Base-by-base conservation (phyloP, 2,329 filamentous ascomycete species). In the Colletotrichum godetiae region DNA sequence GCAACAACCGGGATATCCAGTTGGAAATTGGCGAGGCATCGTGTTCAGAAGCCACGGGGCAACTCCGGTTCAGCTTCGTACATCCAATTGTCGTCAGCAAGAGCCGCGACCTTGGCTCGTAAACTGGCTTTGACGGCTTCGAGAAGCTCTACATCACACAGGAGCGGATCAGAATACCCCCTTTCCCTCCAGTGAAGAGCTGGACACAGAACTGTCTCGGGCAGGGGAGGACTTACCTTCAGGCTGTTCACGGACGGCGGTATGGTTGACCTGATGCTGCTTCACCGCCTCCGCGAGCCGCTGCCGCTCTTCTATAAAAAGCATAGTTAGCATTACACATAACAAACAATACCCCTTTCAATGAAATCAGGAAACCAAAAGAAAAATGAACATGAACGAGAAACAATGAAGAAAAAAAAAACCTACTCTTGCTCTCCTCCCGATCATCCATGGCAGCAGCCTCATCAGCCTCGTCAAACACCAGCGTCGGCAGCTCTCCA, bases 71-170 rank as follows among this genome's bases (percentile, higher is more conserved):
- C 93, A 2, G 90, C 86, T 81, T 95, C 94, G 82, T 93, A 97
- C 92, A 97, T 97, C 95, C 95, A 98, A 78, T 92, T 93, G 79
- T 98, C 95, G 63, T 97, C 93, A 27, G 93, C 89, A 62, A 97
- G 84, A 15, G 92, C 91, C 19, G 90, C 89, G 2, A 95, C 92
- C 80, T 95, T 94, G 72, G 90, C 90, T 76, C 90, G 87, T 67
- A 97, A 84, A 80, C 92, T 95, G 42, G 91, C 89, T 75, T 90
- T 89, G 60, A 95, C 89, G 27, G 91, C 88, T 75, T 93, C 91
- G 31, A 95, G 85, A 4, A 95, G 87, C 81, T 95, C 93, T 92
- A 72, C n/a, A 61, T 77, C 27, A 27, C 19, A 68, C 60, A 77
- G 66, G 78, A n/a, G 31, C 74, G 56, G 11, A 22, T 64, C 52